Base-by-base conservation (phyloP, 352 stramenopile genomes). In the Labyrinthula sp. region DNA sequence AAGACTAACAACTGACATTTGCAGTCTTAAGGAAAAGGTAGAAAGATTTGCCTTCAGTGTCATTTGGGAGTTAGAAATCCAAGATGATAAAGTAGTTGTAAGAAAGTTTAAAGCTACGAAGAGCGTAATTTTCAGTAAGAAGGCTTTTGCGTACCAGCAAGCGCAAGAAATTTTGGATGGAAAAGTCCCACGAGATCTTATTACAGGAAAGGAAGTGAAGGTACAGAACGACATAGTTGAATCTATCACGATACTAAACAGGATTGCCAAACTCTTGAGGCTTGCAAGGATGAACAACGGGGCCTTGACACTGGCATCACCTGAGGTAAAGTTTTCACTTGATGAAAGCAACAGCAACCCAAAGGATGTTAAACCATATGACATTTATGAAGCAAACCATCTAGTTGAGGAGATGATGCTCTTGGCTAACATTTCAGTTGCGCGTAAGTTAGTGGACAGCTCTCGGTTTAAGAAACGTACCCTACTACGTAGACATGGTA, bases 321-420 rank as follows among this genome's bases (percentile, higher is more conserved):
- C 88, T 3, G 77, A 88, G 60, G 77, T 70, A 58, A 92, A 83
- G 64, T 99, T 99, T 60, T 73, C 93, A 40, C 61, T 99, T 3
- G 86, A 97, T 60, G 92, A 75, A n/a, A 87, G 96, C 62, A 94
- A 81, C 2, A 72, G 95, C 57, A 94, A 97, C 62, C 89, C 89
- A 21, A 79, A 90, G 5, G 84, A 95, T 65, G 85, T 97, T 27
- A 76, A 94, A 62, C 82, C 88, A 52, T 98, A 98, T 60, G 75
- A 80, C 18, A 61, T 38, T 68, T 61, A 64, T 33, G 64, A 71
- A 14, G 56, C 88, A 0, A 95, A 97, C 63, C 71, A 73, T 25
- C 58, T 95, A 0, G 88, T 99, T 2, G 89, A 97, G 71, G 89
- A 99, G 65, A 96, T 97, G 45, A 99, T 99, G 89, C 65, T 99